phyloP scores from a whole-genome alignment of 1,284 basidiomycete species.

The Moniliophthora roreri region DNA sequence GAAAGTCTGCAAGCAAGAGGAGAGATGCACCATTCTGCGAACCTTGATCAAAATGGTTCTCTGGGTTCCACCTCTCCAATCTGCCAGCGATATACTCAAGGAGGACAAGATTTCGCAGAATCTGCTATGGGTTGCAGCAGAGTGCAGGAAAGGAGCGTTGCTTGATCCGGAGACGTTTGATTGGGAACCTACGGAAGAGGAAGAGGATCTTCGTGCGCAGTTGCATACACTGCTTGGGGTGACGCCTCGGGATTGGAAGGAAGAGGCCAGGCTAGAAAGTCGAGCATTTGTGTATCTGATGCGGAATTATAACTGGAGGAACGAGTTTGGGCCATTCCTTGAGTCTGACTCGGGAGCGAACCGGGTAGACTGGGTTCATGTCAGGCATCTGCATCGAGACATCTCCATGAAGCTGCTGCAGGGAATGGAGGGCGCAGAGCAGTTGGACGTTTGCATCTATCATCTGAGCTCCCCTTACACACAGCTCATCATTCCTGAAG shows the following conservation, averaged over 20 bases:
- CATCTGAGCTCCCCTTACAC: conserved; percentile 55
- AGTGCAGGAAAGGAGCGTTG: conserved; percentile 42
- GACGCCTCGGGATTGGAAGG: conserved; percentile 39
- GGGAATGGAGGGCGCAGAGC: conserved; percentile 26
- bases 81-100: conserved; percentile 18
- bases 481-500: conserved; percentile 46
- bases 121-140: conserved; percentile 48
- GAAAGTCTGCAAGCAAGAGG: conserved; percentile 38
- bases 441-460: conserved; percentile 32
- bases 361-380: conserved; percentile 59
- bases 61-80: conserved; percentile 36
- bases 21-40: conserved; percentile 40
- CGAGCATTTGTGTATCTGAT: conserved; percentile 61
- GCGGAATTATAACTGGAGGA: conserved; percentile 49
- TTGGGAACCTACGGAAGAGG: conserved; percentile 12
- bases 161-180: conserved; percentile 35
- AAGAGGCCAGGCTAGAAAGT: conserved; percentile 33
- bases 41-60: conserved; percentile 50
- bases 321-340: conserved; percentile 51
- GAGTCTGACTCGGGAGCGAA: conserved; percentile 18
- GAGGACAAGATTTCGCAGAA: conserved; percentile 44
- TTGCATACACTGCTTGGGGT: conserved; percentile 58
- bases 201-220: conserved; percentile 38
- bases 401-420: conserved; percentile 51
- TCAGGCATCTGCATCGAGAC: conserved; percentile 55